Evolutionary conservation across 352 stramenopile species (phyloP), one percentile per base, ranked within the genome.

Genomic region (Phytophthora litchii): DNA sequence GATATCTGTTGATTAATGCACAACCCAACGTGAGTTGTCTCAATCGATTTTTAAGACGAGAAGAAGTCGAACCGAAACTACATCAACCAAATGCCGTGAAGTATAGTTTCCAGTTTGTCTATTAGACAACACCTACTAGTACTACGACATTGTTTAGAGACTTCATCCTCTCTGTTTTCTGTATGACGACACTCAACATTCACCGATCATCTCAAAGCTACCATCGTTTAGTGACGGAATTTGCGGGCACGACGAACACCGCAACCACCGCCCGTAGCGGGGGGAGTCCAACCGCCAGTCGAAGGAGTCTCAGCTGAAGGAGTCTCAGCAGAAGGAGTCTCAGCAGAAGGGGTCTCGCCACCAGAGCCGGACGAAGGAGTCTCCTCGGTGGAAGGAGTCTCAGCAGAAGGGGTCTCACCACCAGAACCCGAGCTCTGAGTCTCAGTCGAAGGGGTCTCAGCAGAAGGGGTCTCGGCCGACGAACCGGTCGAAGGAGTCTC

Each of bases 201-300:
- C 14, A 59, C n/a, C 14, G 29, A 43, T 41, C 50, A 48, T 11
- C 44, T 37, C 43, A 38, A 14, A 38, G n/a, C 4, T 8, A 1
- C 16, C 23, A 52, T 19, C n/a, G 52, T 29, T 45, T 60, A 60
- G 52, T 60, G 52, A 45, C 52, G 52, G 52, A 60, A 60, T 40
- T 60, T 60, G 31, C 52, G 52, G 20, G 52, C 34, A 10, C 43
- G 27, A 46, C 46, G 46, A 31, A 21, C 52, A 44, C 40, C 52
- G 14, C 52, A 60, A 13, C 52, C 52, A 31, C 40, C 52, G 1
- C 29, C 38, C 17, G 29, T 43, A 25, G 50, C 46, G n/a, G 51
- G 51, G 3, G 40, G 38, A 31, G 27, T 19, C 37, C 38, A 59
- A 19, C 41, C 38, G 3, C 41, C 52, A 9, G 52, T 52, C n/a